A percentile compares a stretch with the other conserved stretches of the same genome.
Conservation (phyloP, 768 basidiomycete genomes). For the Pleurotus tuber-regium region DNA sequence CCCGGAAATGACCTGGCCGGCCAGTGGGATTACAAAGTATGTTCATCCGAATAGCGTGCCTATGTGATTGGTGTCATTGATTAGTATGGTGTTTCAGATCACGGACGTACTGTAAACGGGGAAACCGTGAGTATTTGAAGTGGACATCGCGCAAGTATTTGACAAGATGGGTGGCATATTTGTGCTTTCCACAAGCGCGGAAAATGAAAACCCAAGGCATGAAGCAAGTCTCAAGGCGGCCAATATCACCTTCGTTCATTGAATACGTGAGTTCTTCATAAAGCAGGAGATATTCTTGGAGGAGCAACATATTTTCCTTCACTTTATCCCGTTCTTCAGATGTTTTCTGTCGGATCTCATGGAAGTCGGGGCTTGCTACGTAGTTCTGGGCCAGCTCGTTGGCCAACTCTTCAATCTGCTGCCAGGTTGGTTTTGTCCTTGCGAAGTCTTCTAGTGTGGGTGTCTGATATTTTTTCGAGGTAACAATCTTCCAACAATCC, state of each 20-base stretch:
- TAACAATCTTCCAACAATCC: constrained; percentile 28
- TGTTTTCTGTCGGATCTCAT: neutral
- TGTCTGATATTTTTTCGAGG: constrained; percentile 2
- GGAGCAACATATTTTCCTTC: constrained; percentile 29
- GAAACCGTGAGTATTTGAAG: constrained; percentile 19
- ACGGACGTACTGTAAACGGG: constrained; percentile 12
- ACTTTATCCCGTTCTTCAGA: constrained; percentile 24
- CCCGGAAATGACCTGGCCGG: constrained; percentile 23
- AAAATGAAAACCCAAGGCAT: constrained; percentile 26
- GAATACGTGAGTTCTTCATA: constrained; percentile 37
- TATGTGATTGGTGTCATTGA: constrained; percentile 1
- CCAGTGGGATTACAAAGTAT: constrained; percentile 37
- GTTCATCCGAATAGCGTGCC: constrained; percentile 24
- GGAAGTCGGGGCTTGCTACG: constrained; percentile 15
- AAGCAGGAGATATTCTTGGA: constrained; percentile 31
- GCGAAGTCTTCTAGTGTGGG: constrained; percentile 27
- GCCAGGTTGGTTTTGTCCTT: constrained; percentile 22
- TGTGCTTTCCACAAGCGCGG: constrained; percentile 30
- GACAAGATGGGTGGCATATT: constrained; percentile 28
- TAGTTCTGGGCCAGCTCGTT: constrained; percentile 18
- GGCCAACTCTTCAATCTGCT: constrained; percentile 24
- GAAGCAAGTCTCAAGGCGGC: constrained; percentile 23
- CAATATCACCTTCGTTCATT: constrained; percentile 32
- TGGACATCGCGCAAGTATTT: constrained; percentile 25
- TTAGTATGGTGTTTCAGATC: constrained; percentile 5